phyloP scores from a whole-genome alignment of 208 protist species.

The Crithidia fasciculata region DNA sequence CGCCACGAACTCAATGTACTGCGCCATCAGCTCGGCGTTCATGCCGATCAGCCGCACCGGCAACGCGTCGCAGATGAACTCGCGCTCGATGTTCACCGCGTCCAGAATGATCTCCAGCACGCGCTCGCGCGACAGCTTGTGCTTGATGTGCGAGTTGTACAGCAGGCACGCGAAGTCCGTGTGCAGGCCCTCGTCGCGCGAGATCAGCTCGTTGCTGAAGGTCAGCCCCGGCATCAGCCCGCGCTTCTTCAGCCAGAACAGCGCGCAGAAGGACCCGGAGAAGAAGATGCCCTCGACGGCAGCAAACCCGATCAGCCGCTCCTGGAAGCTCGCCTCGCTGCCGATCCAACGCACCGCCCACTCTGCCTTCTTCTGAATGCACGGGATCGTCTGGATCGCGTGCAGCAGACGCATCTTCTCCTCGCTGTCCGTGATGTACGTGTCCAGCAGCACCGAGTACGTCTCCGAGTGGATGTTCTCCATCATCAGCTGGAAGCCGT shows the following conservation, averaged over 20 bases:
- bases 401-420: slow-evolving; percentile 96
- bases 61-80: slow-evolving; percentile 98
- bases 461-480: slow-evolving; percentile 99
- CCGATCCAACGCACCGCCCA: slow-evolving; percentile 96
- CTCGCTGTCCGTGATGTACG: slow-evolving; percentile 95
- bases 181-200: slow-evolving; percentile 98
- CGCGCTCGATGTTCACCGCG: slow-evolving; percentile 96
- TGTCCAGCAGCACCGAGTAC: slow-evolving; percentile 95
- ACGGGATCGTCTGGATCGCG: slow-evolving; percentile 97
- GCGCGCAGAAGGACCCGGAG: slow-evolving; percentile 97
- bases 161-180: slow-evolving; percentile 99
- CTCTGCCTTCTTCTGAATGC: slow-evolving; percentile 98
- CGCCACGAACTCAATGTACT: slow-evolving; percentile 99
- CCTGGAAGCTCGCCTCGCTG: slow-evolving; percentile 87
- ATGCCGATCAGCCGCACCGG: slow-evolving; percentile 99
- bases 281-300: slow-evolving; percentile 99
- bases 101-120: slow-evolving; percentile 93
- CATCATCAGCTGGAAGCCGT: slow-evolving; percentile 99
- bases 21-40: slow-evolving; percentile 97
- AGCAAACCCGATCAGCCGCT: slow-evolving; percentile 98
- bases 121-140: slow-evolving; percentile 87
- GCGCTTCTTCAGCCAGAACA: slow-evolving; percentile 99
- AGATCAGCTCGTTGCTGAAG: slow-evolving; percentile 99
- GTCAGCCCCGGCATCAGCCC: slow-evolving; percentile 99
- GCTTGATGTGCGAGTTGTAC: slow-evolving; percentile 93